Conservation (phyloP, 2,329 filamentous ascomycete species). For the Dothideomycetes sp. region DNA sequence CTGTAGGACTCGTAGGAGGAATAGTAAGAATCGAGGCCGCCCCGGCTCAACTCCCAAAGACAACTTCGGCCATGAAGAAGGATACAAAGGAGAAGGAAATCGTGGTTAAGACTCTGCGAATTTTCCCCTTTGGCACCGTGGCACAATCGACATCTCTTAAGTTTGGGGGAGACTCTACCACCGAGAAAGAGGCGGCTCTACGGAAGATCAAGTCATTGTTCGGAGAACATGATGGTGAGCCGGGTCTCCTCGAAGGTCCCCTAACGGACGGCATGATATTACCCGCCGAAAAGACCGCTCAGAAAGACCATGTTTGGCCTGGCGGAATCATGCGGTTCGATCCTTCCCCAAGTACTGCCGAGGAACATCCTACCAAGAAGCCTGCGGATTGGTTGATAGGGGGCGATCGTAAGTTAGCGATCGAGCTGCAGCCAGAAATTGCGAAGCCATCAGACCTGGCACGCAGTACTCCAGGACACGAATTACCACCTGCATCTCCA, state of each 20-base stretch:
- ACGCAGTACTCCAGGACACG: slow-evolving; percentile 45
- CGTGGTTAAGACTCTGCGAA: slow-evolving; percentile 58
- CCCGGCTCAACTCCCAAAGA: slow-evolving; percentile 58
- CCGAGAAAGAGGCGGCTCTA: slow-evolving; percentile 67
- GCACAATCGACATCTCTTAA: slow-evolving; percentile 49
- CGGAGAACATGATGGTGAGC: slow-evolving; percentile 44
- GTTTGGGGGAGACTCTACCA: slow-evolving; percentile 80
- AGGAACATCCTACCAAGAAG: slow-evolving; percentile 37
- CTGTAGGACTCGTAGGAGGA: slow-evolving; percentile 67
- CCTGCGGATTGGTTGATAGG: slow-evolving; percentile 63
- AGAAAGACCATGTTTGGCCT: slow-evolving; percentile 57
- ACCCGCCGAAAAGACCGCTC: slow-evolving; percentile 48
- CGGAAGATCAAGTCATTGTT: slow-evolving; percentile 67
- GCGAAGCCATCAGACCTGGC: slow-evolving; percentile 50
- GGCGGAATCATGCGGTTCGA: slow-evolving; percentile 79
- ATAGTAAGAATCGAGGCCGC: slow-evolving; percentile 82
- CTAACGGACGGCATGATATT: slow-evolving; percentile 83
- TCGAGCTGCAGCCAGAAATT: slow-evolving; percentile 70
- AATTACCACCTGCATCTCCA: slow-evolving; percentile 46
- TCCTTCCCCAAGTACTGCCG: slow-evolving; percentile 35
- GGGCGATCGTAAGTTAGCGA: slow-evolving; percentile 60
- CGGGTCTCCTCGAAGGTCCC: slow-evolving; percentile 68
- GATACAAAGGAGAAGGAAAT: slow-evolving; percentile 31
- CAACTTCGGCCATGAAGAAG: slow-evolving; percentile 39
- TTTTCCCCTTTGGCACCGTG: slow-evolving; percentile 60